A percentile compares a stretch with the other conserved stretches of the same genome.
phyloP scores from a whole-genome alignment of 2,329 filamentous ascomycete species.

The Sporothrix phasma region DNA sequence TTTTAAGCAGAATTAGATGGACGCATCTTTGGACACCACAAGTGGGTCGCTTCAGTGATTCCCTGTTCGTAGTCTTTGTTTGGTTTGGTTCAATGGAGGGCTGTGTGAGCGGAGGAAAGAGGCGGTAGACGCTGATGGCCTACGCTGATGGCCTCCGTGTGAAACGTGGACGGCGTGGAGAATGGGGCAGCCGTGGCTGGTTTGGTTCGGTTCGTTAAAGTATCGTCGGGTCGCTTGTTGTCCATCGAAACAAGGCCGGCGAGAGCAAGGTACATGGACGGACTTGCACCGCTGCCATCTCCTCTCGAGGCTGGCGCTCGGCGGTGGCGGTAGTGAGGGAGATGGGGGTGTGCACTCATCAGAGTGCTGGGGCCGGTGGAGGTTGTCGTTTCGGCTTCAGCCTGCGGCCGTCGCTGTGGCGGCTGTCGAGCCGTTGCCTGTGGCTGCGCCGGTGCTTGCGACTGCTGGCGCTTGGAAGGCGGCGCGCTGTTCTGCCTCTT shows the following conservation, averaged over 20 bases:
- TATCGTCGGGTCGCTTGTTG: slow-evolving; percentile 1
- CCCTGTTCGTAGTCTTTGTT: too few relatives aligned
- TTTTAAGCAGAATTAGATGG: too few relatives aligned
- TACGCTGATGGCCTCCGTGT: too few relatives aligned
- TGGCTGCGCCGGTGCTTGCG: slow-evolving; percentile 3
- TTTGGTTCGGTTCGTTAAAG: background rate
- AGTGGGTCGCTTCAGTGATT: too few relatives aligned
- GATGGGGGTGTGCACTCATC: background rate
- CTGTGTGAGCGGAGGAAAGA: too few relatives aligned
- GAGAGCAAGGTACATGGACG: background rate
- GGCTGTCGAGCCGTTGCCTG: background rate
- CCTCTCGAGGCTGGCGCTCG: background rate
- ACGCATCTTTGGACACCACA: too few relatives aligned
- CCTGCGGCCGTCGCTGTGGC: slow-evolving; percentile 13
- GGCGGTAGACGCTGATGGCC: too few relatives aligned
- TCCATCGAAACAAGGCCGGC: background rate
- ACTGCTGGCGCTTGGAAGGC: slow-evolving; percentile 27
- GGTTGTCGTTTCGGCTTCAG: slow-evolving; percentile 1
- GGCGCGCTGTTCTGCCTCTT: slow-evolving; percentile 29
- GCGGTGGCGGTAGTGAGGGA: background rate
- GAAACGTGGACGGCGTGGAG: background rate
- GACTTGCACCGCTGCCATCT: too few relatives aligned
- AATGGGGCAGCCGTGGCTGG: too few relatives aligned
- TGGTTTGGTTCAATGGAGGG: too few relatives aligned
- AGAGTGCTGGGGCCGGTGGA: background rate